These are phyloP conservation scores for Ammopiptanthus mongolicus DNA, from an alignment of 306 rosid species.

Conservation along the genomic window DNA sequence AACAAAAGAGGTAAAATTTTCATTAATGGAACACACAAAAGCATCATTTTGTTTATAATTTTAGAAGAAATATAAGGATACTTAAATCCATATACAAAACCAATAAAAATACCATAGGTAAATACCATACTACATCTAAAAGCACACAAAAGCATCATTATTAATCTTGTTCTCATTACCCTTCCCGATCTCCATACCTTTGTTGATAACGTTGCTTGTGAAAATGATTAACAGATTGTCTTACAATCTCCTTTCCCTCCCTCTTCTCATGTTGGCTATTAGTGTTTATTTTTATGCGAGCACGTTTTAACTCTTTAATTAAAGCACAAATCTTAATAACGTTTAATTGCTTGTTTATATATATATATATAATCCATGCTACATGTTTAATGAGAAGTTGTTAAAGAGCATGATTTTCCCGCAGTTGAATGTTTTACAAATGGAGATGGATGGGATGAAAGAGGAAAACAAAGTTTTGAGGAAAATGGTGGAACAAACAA, in stretches of 20 bases:
- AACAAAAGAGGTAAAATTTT: slow-evolving; percentile 37
- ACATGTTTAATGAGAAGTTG: no score
- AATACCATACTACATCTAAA: no score
- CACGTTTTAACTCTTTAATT: background rate
- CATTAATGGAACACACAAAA: background rate
- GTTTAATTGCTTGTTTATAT: background rate
- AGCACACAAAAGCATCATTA: background rate
- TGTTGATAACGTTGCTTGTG: background rate
- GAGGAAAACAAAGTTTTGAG: slow-evolving; percentile 77
- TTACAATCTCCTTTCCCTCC: background rate
- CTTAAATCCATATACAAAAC: no score
- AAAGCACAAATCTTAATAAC: background rate
- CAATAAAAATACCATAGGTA: no score
- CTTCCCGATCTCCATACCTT: background rate
- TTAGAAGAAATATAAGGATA: no score
- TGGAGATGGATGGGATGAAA: slow-evolving; percentile 79
- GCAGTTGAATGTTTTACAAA: slow-evolving; percentile 51
- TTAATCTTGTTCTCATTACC: background rate
- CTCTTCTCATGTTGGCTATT: background rate
- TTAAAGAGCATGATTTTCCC: background rate
- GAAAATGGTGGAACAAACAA: slow-evolving; percentile 71
- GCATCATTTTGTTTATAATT: no score
- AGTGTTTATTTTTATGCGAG: background rate
- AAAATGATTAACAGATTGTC: background rate
- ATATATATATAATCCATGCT: no score